These are phyloP conservation scores for Scheffersomyces titani DNA, from an alignment of 1,139 yeast genomes.

Conservation along the genomic window DNA sequence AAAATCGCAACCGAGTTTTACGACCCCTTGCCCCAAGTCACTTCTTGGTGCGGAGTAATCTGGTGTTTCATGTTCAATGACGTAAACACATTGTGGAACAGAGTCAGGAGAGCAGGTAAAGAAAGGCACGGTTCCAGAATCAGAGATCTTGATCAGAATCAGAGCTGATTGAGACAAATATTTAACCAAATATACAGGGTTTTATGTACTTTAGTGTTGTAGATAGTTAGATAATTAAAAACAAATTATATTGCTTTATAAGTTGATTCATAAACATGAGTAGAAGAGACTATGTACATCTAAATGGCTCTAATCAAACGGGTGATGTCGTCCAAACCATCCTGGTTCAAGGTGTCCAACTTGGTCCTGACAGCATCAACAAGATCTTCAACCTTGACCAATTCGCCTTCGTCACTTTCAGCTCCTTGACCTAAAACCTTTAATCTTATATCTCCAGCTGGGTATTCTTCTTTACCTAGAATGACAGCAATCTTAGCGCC, in stretches of 20 bases:
- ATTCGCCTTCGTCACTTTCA: slow-evolving; percentile 84
- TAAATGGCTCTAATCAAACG: slow-evolving; percentile 59
- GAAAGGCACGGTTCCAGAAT: slow-evolving; percentile 38
- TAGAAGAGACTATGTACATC: slow-evolving; percentile 1
- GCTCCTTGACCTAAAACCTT: slow-evolving; percentile 88
- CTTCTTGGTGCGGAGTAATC: slow-evolving; percentile 78
- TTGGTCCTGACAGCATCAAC: slow-evolving; percentile 56
- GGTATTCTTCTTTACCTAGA: slow-evolving; percentile 90
- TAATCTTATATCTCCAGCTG: slow-evolving; percentile 78
- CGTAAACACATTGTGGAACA: slow-evolving; percentile 71
- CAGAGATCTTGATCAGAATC: slow-evolving; percentile 17
- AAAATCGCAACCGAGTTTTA: slow-evolving; percentile 78
- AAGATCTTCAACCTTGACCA: slow-evolving; percentile 62
- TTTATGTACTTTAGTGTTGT: background rate
- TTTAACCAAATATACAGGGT: background rate
- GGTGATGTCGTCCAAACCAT: slow-evolving; percentile 57
- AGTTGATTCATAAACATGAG: background rate
- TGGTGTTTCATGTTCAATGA: slow-evolving; percentile 71
- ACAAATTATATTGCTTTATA: background rate
- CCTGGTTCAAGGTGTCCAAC: slow-evolving; percentile 43
- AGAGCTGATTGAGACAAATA: background rate
- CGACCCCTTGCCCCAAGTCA: slow-evolving; percentile 74
- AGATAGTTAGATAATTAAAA: background rate
- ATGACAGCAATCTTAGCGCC: slow-evolving; percentile 92
- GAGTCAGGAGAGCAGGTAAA: slow-evolving; percentile 67